phyloP scores from a whole-genome alignment of 2,329 filamentous ascomycete species.

The Neocatenulostroma microsporum region DNA sequence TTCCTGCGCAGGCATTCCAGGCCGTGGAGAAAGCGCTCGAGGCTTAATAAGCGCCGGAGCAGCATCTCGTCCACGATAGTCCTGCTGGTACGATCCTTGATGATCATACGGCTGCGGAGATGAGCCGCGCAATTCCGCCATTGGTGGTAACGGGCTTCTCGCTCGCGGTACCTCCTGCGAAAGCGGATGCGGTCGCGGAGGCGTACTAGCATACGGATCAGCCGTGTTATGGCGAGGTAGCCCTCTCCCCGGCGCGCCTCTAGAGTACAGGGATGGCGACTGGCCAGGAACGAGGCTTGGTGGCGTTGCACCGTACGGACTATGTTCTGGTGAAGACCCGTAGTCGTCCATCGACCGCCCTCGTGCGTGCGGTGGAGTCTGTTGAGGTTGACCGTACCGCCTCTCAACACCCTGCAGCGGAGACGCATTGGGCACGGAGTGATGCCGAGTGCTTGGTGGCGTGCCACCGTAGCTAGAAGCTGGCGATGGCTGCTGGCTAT shows the following conservation, averaged over 20 bases:
- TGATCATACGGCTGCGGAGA: constrained; percentile 18
- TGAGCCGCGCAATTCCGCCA: not conserved
- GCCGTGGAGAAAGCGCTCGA: constrained; percentile 25
- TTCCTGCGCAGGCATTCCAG: no score
- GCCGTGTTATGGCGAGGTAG: constrained; percentile 25
- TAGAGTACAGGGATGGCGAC: constrained; percentile 16
- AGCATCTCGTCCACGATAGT: constrained; percentile 12
- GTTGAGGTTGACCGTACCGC: constrained; percentile 18
- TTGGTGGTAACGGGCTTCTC: constrained; percentile 12
- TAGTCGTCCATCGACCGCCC: constrained; percentile 26
- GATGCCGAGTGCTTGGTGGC: constrained; percentile 19
- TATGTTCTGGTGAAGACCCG: constrained; percentile 21
- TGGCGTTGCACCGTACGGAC: constrained; percentile 22
- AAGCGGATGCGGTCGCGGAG: constrained; percentile 29
- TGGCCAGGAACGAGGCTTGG: constrained; percentile 19
- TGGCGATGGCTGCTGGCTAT: constrained; percentile 11
- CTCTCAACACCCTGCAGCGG: constrained; percentile 26
- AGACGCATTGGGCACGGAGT: constrained; percentile 22
- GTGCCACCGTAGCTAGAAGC: constrained; percentile 15
- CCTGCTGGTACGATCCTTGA: constrained; percentile 12
- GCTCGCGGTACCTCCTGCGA: constrained; percentile 29
- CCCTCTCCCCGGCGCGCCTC: constrained; percentile 17
- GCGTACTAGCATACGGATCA: constrained; percentile 25
- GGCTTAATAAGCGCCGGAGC: constrained; percentile 25
- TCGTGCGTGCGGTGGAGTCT: constrained; percentile 17